Evolutionary conservation across 2,329 filamentous ascomycete species (phyloP).

Genomic region (Eutypella sp.): DNA sequence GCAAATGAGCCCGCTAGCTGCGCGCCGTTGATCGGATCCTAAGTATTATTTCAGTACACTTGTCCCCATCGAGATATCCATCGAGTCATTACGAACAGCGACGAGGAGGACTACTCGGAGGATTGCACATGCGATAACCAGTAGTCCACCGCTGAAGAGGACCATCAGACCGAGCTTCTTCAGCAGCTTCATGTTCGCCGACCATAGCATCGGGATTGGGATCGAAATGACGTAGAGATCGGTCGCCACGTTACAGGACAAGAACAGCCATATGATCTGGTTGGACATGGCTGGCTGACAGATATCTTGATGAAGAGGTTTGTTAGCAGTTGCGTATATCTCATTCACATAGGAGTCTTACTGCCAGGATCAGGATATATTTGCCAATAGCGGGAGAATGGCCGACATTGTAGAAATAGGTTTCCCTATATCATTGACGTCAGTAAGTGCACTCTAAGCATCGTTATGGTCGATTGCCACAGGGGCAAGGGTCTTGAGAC

Average conservation of each 20-base stretch:
- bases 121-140: slow-evolving; percentile 35
- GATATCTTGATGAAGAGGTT: slow-evolving; percentile 26
- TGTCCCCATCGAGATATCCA: background rate
- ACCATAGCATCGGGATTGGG: slow-evolving; percentile 47
- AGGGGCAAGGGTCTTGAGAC: background rate
- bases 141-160: slow-evolving; percentile 34
- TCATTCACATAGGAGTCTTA: slow-evolving; percentile 23
- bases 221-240: slow-evolving; percentile 58
- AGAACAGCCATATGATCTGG: slow-evolving; percentile 42
- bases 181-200: slow-evolving; percentile 27
- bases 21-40: slow-evolving; percentile 37
- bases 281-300: slow-evolving; percentile 44
- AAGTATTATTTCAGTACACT: background rate
- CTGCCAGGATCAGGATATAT: slow-evolving; percentile 50
- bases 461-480: no score
- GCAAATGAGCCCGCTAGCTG: slow-evolving; percentile 38
- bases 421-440: slow-evolving; percentile 21
- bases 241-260: slow-evolving; percentile 49
- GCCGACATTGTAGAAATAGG: slow-evolving; percentile 42
- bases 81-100: background rate
- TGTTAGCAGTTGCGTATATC: slow-evolving; percentile 9
- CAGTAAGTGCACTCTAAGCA: no score
- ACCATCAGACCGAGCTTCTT: slow-evolving; percentile 34
- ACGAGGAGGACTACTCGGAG: slow-evolving; percentile 34
- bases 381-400: slow-evolving; percentile 48